Evolutionary conservation across 192 early-diverging fungal species (phyloP).

Genomic region (Martensiomyces pterosporus): DNA sequence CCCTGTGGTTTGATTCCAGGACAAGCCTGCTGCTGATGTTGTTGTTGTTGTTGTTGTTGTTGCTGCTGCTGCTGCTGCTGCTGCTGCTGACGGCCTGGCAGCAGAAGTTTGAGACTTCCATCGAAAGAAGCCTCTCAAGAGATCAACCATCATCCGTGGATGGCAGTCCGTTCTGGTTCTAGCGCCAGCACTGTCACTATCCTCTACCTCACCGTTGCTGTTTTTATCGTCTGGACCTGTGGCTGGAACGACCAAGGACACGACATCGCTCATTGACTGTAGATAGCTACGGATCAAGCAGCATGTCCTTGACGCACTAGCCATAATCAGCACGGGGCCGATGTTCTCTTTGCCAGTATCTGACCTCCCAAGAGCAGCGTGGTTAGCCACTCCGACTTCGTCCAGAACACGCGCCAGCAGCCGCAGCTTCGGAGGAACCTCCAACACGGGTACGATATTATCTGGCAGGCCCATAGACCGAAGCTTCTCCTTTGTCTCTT

Average conservation of each 20-base stretch:
- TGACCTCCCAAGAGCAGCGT: background rate
- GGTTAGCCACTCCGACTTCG: slow-evolving; percentile 58
- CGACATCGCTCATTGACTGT: background rate
- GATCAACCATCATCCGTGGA: slow-evolving; percentile 41
- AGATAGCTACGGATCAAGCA: slow-evolving; percentile 23
- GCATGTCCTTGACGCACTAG: slow-evolving; percentile 19
- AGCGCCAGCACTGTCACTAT: too few relatives aligned
- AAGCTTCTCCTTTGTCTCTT: slow-evolving; percentile 7
- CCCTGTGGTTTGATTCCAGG: too few relatives aligned
- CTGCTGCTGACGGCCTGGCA: slow-evolving; percentile 20
- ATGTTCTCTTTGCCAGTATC: background rate
- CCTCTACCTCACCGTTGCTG: too few relatives aligned
- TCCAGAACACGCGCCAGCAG: slow-evolving; percentile 65
- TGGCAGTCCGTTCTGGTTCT: too few relatives aligned
- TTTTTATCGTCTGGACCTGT: background rate
- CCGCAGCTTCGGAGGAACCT: slow-evolving; percentile 92
- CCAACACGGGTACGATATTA: slow-evolving; percentile 66
- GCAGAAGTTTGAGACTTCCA: slow-evolving; percentile 64
- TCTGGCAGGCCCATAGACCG: slow-evolving; percentile 59
- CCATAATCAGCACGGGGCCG: slow-evolving; percentile 34
- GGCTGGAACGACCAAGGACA: background rate
- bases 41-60: background rate
- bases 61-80: slow-evolving; percentile 1
- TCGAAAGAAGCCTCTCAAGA: slow-evolving; percentile 66
- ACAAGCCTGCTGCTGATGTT: background rate